phyloP scores from a whole-genome alignment of 345 rosid species.

The Euclidium syriacum region DNA sequence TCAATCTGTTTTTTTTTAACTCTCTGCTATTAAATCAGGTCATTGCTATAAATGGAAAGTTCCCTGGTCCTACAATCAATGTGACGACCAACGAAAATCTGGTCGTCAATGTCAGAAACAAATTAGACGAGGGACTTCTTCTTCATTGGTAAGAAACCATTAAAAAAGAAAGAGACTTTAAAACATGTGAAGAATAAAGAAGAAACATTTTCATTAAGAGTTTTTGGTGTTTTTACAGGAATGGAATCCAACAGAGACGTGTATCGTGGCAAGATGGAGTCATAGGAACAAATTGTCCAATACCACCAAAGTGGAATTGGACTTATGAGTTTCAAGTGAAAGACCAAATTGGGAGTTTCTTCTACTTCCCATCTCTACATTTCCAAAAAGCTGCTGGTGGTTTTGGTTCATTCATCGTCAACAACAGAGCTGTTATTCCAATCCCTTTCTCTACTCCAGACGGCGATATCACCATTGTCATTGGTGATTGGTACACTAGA shows the following conservation, averaged over 20 bases:
- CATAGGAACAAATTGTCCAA: slow-evolving; percentile 92
- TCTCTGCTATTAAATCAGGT: slow-evolving; percentile 64
- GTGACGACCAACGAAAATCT: slow-evolving; percentile 88
- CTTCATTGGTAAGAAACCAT: slow-evolving; percentile 63
- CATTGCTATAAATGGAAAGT: slow-evolving; percentile 85
- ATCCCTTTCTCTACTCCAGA: slow-evolving; percentile 80
- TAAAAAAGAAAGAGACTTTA: not conserved
- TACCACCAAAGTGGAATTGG: slow-evolving; percentile 99
- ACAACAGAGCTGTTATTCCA: slow-evolving; percentile 69
- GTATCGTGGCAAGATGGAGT: slow-evolving; percentile 99
- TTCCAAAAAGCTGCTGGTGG: slow-evolving; percentile 97
- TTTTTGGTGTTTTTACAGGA: slow-evolving; percentile 34
- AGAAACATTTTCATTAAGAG: not conserved
- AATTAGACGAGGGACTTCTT: slow-evolving; percentile 80
- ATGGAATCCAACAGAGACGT: slow-evolving; percentile 90
- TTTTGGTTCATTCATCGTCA: slow-evolving; percentile 75
- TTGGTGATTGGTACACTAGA: slow-evolving; percentile 94
- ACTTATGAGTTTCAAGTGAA: slow-evolving; percentile 98
- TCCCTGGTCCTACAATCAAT: slow-evolving; percentile 90
- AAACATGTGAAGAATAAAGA: not conserved
- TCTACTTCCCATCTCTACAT: slow-evolving; percentile 94
- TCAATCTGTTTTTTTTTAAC: not conserved
- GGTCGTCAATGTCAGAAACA: slow-evolving; percentile 80
- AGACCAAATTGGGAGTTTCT: slow-evolving; percentile 98
- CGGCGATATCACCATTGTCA: slow-evolving; percentile 68